A percentile compares a stretch with the other conserved stretches of the same genome.
Evolutionary conservation across 78 protist species (phyloP).

Genomic region (Isochrysis galbana): DNA sequence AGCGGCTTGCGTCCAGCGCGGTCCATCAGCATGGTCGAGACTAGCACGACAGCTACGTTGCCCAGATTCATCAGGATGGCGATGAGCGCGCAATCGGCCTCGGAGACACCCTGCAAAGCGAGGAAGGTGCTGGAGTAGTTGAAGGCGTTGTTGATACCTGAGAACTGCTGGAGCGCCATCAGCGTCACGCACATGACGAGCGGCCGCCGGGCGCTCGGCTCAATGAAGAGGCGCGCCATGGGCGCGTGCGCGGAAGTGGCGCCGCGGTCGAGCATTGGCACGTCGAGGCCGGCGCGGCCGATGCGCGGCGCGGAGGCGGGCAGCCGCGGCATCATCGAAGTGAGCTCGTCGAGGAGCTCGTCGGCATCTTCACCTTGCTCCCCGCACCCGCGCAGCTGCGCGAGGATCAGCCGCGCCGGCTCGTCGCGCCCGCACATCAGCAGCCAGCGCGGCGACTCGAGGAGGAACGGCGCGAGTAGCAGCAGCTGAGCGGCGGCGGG

Average conservation of each 20-base stretch:
- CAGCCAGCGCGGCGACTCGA: conserved; percentile 33
- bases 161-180: neutral
- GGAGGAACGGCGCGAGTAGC: neutral
- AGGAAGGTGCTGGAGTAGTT: neutral
- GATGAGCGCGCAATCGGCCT: neutral
- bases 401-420: neutral
- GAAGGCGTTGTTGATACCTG: conserved; percentile 6
- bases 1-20: neutral
- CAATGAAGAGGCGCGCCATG: neutral
- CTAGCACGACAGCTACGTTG: neutral
- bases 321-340: neutral
- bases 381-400: neutral
- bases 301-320: no score
- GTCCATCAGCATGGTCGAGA: neutral
- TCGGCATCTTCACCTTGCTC: neutral
- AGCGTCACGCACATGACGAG: neutral
- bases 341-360: neutral
- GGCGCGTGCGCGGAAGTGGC: no score
- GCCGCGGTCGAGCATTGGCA: no score
- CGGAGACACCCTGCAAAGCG: neutral
- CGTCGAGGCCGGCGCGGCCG: no score
- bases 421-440: neutral
- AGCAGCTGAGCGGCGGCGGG: neutral
- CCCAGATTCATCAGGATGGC: neutral
- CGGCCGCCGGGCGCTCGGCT: neutral